Percentiles rank a stretch among this genome's conserved stretches.
Conservation (phyloP, 83 land plant genomes). For the Thuja plicata region DNA sequence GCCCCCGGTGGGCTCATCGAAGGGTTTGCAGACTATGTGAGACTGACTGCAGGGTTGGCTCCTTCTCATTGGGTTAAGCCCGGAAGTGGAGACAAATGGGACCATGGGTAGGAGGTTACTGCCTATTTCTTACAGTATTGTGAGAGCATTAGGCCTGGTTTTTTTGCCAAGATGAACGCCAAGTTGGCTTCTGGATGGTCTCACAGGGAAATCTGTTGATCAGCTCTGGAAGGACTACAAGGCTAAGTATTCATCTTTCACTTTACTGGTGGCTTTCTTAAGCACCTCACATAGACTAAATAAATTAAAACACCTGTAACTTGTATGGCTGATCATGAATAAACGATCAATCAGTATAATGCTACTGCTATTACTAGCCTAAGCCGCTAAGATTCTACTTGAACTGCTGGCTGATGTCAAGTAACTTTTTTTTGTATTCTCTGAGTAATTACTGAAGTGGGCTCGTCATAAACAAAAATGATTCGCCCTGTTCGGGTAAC, state of each 20-base stretch:
- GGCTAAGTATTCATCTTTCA: background rate
- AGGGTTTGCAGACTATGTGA: conserved; percentile 53
- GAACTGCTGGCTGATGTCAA: too few species aligned
- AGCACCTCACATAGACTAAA: too few species aligned
- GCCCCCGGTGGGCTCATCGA: conserved; percentile 56
- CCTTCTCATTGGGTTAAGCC: conserved; percentile 49
- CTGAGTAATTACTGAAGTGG: too few species aligned
- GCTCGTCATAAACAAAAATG: too few species aligned
- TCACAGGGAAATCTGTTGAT: conserved; percentile 47
- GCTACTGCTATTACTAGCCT: too few species aligned
- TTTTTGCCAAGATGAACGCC: conserved; percentile 53
- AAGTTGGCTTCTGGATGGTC: conserved; percentile 43
- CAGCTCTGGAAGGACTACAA: conserved; percentile 64
- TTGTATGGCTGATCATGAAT: too few species aligned
- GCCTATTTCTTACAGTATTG: conserved; percentile 56
- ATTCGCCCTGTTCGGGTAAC: too few species aligned
- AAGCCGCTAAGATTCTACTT: too few species aligned
- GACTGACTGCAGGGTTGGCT: conserved; percentile 38
- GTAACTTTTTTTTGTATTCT: too few species aligned
- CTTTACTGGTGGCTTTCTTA: too few species aligned
- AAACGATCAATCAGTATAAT: too few species aligned
- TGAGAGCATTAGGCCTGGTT: conserved; percentile 39
- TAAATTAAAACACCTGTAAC: too few species aligned
- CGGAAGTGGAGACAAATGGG: conserved; percentile 52
- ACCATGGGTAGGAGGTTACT: conserved; percentile 60